These are phyloP conservation scores for Alternaria burnsii DNA, from an alignment of 2,329 filamentous ascomycete genomes.

Conservation along the genomic window DNA sequence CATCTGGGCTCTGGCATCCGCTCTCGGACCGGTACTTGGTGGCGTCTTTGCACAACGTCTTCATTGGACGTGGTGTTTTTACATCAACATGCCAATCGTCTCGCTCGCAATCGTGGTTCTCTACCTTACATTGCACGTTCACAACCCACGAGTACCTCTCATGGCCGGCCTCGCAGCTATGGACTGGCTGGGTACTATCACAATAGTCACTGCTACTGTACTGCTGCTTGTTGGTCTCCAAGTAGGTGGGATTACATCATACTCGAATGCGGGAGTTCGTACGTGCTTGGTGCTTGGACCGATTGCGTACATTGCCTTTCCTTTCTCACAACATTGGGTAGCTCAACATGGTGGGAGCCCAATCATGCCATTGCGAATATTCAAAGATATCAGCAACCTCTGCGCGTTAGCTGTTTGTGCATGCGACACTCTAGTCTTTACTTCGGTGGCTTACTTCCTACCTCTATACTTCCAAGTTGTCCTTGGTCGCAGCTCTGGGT, in stretches of 20 bases:
- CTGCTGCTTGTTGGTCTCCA: constrained; percentile 63
- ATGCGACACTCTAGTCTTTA: constrained; percentile 66
- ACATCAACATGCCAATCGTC: constrained; percentile 57
- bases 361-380: constrained; percentile 75
- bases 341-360: constrained; percentile 68
- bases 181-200: constrained; percentile 62
- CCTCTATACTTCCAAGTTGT: constrained; percentile 79
- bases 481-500: constrained; percentile 44
- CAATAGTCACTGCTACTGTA: constrained; percentile 58
- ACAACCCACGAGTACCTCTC: constrained; percentile 60
- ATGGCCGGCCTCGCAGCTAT: constrained; percentile 58
- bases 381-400: constrained; percentile 64
- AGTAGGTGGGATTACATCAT: constrained; percentile 60
- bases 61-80: constrained; percentile 62
- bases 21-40: constrained; percentile 62
- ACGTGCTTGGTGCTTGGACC: constrained; percentile 60
- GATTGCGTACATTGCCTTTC: constrained; percentile 59
- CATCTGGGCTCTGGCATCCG: constrained; percentile 65
- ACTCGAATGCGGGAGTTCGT: constrained; percentile 60
- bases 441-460: constrained; percentile 73
- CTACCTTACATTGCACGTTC: constrained; percentile 62
- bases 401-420: constrained; percentile 63
- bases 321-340: constrained; percentile 70
- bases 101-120: constrained; percentile 59
- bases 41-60: constrained; percentile 58